These are phyloP conservation scores for Nicotiana undulata DNA, from an alignment of 257 asterid species.

Conservation along the genomic window DNA sequence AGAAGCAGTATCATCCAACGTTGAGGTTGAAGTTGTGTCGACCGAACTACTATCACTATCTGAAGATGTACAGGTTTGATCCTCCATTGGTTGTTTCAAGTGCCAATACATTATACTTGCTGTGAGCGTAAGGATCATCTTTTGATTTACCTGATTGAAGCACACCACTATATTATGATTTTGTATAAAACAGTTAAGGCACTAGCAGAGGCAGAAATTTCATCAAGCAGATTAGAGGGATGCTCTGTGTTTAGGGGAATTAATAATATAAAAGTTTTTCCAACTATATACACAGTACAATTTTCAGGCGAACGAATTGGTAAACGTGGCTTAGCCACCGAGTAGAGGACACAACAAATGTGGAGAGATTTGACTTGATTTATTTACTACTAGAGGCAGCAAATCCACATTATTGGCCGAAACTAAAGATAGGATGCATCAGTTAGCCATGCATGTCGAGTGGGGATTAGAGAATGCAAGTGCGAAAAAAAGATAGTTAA, in stretches of 20 bases:
- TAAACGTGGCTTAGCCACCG: too few species aligned
- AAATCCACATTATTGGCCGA: not conserved
- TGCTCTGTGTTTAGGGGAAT: too few species aligned
- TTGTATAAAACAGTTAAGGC: not conserved
- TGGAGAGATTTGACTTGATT: not conserved
- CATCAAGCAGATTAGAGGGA: too few species aligned
- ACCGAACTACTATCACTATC: conserved; percentile 28
- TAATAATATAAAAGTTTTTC: too few species aligned
- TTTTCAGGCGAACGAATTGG: too few species aligned
- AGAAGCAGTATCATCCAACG: conserved; percentile 72
- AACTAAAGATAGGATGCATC: not conserved
- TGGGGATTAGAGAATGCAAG: not conserved
- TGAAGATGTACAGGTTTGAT: conserved; percentile 20
- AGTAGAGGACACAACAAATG: not conserved
- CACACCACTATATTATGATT: not conserved
- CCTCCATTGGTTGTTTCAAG: conserved; percentile 36
- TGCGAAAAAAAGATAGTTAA: not conserved
- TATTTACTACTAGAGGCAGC: not conserved
- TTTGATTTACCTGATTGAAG: conserved; percentile 35
- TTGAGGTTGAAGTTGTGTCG: conserved; percentile 33
- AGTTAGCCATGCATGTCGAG: not conserved
- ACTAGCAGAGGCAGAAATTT: too few species aligned
- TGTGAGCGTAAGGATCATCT: conserved; percentile 42
- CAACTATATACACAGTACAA: too few species aligned
- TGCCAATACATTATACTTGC: conserved; percentile 50